phyloP scores from a whole-genome alignment of 805 yeast species.

The Saccharomycopsis javanensis region DNA sequence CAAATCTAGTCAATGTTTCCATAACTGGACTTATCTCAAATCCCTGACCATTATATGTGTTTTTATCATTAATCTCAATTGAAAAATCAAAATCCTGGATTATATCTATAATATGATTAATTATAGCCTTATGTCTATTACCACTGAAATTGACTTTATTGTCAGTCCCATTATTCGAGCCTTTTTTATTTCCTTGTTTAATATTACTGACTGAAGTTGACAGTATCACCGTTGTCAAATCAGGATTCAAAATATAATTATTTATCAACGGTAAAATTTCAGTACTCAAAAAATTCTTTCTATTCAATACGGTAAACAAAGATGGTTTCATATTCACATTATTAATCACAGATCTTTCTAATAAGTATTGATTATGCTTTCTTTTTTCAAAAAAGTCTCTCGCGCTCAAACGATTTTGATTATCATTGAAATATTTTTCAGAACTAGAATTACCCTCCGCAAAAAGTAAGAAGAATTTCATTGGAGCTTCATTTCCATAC shows the following conservation, averaged over 20 bases:
- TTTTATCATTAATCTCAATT: conserved; percentile 7
- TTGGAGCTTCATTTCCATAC: conserved; percentile 47
- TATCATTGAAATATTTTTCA: conserved; percentile 19
- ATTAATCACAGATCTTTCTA: conserved; percentile 20
- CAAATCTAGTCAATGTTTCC: conserved; percentile 15
- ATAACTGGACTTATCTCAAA: conserved; percentile 10
- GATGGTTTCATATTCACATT: conserved; percentile 21
- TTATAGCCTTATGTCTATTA: conserved; percentile 3
- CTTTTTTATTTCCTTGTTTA: not conserved
- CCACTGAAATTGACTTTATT: conserved; percentile 1
- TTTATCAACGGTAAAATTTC: conserved; percentile 28
- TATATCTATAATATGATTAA: conserved; percentile 6
- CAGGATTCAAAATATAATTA: conserved; percentile 17
- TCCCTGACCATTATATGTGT: conserved; percentile 5
- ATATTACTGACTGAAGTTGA: not conserved
- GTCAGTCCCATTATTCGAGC: not conserved
- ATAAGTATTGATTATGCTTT: conserved; percentile 22
- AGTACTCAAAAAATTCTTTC: conserved; percentile 1
- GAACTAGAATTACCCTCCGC: conserved; percentile 43
- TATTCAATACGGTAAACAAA: conserved; percentile 14
- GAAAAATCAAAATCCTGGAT: conserved; percentile 14
- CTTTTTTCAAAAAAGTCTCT: conserved; percentile 14
- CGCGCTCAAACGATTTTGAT: conserved; percentile 10
- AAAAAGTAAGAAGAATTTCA: conserved; percentile 56
- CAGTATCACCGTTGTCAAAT: not conserved